A percentile compares a stretch with the other conserved stretches of the same genome.
Conservation (phyloP, 2,329 filamentous ascomycete genomes). For the Aspergillus nomiae region DNA sequence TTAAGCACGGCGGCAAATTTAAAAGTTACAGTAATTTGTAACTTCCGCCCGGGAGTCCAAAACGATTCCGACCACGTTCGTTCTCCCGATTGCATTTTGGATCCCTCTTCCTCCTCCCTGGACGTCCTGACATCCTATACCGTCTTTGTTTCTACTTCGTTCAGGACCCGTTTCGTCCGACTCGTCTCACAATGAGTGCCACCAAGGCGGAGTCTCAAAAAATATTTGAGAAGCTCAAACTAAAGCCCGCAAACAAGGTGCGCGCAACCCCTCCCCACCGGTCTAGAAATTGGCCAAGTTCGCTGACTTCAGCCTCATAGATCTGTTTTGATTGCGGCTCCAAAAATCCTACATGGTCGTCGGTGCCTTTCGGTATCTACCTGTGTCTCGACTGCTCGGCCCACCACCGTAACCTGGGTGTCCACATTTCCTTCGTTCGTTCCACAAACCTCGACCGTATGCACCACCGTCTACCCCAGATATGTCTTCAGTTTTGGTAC, state of each 20-base stretch:
- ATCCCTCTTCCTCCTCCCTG: conserved; percentile 17
- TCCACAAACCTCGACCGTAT: conserved; percentile 98
- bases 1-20: not conserved
- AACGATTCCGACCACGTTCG: conserved; percentile 41
- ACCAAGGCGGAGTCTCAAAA: conserved; percentile 94
- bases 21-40: conserved; percentile 19
- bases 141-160: not conserved
- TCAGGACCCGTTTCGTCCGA: conserved; percentile 8
- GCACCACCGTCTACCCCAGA: conserved; percentile 39
- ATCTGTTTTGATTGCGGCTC: conserved; percentile 98
- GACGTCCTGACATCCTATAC: conserved; percentile 7
- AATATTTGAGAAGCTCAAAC: conserved; percentile 96
- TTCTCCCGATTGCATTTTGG: conserved; percentile 33
- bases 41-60: conserved; percentile 25
- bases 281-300: conserved; percentile 4
- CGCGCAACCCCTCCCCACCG: conserved; percentile 36
- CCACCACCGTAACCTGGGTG: conserved; percentile 94
- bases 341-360: conserved; percentile 98
- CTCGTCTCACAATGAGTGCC: conserved; percentile 60
- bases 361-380: conserved; percentile 95
- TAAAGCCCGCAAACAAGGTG: conserved; percentile 93
- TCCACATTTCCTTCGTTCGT: conserved; percentile 98
- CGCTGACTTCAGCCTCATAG: conserved; percentile 49
- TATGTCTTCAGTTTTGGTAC: conserved; percentile 6
- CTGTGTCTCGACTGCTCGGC: conserved; percentile 97